Base-by-base conservation (phyloP, 768 basidiomycete genomes). In the Boletus reticulatus region DNA sequence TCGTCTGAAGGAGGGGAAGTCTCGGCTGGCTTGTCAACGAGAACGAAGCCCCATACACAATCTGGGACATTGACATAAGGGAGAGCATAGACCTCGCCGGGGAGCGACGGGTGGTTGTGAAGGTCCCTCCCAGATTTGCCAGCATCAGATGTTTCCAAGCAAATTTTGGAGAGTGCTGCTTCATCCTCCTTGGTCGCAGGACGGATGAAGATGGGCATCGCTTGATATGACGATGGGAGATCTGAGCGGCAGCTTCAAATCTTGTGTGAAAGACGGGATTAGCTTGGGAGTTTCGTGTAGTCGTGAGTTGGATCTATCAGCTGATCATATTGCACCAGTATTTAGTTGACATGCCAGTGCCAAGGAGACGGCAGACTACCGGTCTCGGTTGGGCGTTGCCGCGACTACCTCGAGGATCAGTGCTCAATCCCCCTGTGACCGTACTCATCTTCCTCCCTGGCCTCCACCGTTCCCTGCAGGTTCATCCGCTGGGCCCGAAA, bases 101-200 rank as follows among this genome's bases (percentile, higher is more conserved):
- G 84, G 34, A 91, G 81, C 60, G 87, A 85, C 13, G 74, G 75
- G 61, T 77, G 79, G 39, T 81, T 80, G 72, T 90, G 86, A 29
- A 84, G 73, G 37, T 62, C 62, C 67, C 84, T 83, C 37, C 87
- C 87, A 53, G 86, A 84, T 59, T 72, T 74, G 47, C 90, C 89
- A 20, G 86, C 87, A 50, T 88, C 79, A 19, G 80, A 87, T 5
- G 89, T 92, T 50, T 87, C 75, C 29, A 93, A 77, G 68, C 90
- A 93, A 61, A 92, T 88, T 47, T 72, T 78, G 53, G 86, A 88
- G 44, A 93, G 72, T 0, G 83, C 77, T 3, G 75, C 67, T 17
- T 74, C 76, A 62, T 92, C 89, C 14, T 69, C 72, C 54, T 76
- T 74, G 19, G 75, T 78, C 9, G 79, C 87, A 60, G 67, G 76